These are phyloP conservation scores for Ogataea paraovalis DNA, from an alignment of 805 yeast species.

Conservation along the genomic window DNA sequence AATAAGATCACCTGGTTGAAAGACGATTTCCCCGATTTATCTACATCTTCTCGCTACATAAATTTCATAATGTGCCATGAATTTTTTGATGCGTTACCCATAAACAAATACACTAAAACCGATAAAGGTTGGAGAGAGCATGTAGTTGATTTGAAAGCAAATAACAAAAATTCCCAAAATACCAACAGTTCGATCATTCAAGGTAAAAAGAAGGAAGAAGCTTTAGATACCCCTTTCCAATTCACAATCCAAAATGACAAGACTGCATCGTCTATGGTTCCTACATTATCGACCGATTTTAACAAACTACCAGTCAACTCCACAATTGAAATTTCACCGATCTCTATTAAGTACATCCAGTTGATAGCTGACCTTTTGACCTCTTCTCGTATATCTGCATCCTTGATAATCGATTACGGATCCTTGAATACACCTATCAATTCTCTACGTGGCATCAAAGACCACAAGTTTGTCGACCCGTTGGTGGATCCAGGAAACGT, in stretches of 20 bases:
- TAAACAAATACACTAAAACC: constrained; percentile 60
- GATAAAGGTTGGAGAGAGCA: constrained; percentile 76
- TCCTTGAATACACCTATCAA: constrained; percentile 62
- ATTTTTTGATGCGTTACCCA: constrained; percentile 83
- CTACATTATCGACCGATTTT: constrained; percentile 48
- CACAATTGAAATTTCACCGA: constrained; percentile 71
- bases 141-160: constrained; percentile 59
- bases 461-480: constrained; percentile 73
- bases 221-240: constrained; percentile 39
- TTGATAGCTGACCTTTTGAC: constrained; percentile 42
- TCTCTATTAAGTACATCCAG: constrained; percentile 54
- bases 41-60: constrained; percentile 28
- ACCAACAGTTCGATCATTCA: constrained; percentile 11
- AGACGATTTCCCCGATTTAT: constrained; percentile 49
- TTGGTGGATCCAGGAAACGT: constrained; percentile 73
- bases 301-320: constrained; percentile 50
- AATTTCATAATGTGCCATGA: constrained; percentile 79
- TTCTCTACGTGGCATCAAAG: constrained; percentile 66
- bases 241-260: constrained; percentile 53
- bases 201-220: constrained; percentile 19
- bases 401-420: constrained; percentile 77
- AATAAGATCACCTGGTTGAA: constrained; percentile 51
- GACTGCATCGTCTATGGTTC: constrained; percentile 60
- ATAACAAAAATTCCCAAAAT: no score
- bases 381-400: constrained; percentile 50